Conservation (phyloP, 495 filamentous ascomycete species). For the Amniculicola lignicola region DNA sequence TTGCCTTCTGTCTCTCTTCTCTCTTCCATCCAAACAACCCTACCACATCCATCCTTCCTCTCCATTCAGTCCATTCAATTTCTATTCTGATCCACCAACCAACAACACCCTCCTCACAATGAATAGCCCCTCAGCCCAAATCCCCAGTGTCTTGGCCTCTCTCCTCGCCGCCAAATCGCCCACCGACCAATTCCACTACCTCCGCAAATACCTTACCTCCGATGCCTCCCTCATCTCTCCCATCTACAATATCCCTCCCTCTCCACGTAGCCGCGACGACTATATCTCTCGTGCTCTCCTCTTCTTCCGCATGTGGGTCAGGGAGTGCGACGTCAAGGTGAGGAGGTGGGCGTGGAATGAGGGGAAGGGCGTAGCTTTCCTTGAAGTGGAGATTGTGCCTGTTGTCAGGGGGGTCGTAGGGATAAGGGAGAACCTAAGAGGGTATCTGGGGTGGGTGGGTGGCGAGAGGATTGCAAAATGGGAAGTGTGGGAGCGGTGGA, state of each 20-base stretch:
- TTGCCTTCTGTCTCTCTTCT: too few relatives aligned
- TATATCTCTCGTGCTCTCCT: neutral
- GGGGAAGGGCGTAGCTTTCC: neutral
- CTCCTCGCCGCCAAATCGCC: neutral
- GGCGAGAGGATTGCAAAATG: neutral
- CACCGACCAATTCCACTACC: neutral
- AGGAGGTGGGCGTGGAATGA: neutral
- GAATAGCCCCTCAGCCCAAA: neutral
- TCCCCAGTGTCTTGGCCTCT: neutral
- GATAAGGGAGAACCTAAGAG: neutral
- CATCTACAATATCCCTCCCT: neutral
- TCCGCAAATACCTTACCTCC: neutral
- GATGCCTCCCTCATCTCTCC: neutral
- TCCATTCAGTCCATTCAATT: too few relatives aligned
- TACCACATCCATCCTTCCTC: too few relatives aligned
- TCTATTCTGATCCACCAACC: too few relatives aligned
- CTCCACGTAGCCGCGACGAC: neutral
- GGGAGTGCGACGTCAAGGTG: neutral
- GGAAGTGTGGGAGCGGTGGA: neutral
- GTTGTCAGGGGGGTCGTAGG: neutral
- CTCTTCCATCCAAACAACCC: too few relatives aligned
- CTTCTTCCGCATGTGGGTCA: neutral
- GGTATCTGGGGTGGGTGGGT: neutral
- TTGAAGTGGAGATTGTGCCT: neutral
- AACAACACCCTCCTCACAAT: too few relatives aligned